Evolutionary conservation across 805 yeast genomes (phyloP).

Genomic region (Kluyveromyces siamensis): DNA sequence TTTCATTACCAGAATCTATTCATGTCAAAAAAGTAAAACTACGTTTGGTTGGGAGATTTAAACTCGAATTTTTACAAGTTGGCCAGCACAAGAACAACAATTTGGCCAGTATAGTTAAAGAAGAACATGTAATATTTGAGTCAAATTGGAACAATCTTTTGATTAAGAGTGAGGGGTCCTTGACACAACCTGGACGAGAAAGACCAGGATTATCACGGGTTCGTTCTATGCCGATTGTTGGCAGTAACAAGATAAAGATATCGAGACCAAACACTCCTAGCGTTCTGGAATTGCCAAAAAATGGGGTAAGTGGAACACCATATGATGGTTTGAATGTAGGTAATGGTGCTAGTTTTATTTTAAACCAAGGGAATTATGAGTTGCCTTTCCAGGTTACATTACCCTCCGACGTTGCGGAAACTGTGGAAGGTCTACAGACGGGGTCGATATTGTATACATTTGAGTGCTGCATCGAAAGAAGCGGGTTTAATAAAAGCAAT

Average conservation of each 20-base stretch:
- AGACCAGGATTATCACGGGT: constrained; percentile 1
- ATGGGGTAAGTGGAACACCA: constrained; percentile 29
- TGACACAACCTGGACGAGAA: not conserved
- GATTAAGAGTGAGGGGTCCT: constrained; percentile 25
- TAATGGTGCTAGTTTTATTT: constrained; percentile 27
- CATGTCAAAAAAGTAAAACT: constrained; percentile 52
- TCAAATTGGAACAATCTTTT: constrained; percentile 60
- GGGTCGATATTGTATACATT: constrained; percentile 65
- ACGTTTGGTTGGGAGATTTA: constrained; percentile 51
- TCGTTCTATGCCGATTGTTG: not conserved
- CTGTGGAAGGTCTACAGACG: constrained; percentile 80
- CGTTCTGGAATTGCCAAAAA: constrained; percentile 19
- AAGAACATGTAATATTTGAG: constrained; percentile 57
- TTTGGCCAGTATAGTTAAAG: constrained; percentile 33
- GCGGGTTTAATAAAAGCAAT: constrained; percentile 38
- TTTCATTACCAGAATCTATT: constrained; percentile 62
- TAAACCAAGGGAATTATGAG: constrained; percentile 71
- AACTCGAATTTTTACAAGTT: constrained; percentile 48
- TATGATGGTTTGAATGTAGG: constrained; percentile 17
- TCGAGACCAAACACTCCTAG: constrained; percentile 9
- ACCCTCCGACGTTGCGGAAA: constrained; percentile 78
- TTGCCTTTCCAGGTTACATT: constrained; percentile 76
- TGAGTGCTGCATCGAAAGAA: constrained; percentile 70
- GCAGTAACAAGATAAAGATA: constrained; percentile 1
- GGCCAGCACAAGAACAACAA: constrained; percentile 31